phyloP scores from a whole-genome alignment of 2,329 filamentous ascomycete genomes.

The Aspergillus glaucus region DNA sequence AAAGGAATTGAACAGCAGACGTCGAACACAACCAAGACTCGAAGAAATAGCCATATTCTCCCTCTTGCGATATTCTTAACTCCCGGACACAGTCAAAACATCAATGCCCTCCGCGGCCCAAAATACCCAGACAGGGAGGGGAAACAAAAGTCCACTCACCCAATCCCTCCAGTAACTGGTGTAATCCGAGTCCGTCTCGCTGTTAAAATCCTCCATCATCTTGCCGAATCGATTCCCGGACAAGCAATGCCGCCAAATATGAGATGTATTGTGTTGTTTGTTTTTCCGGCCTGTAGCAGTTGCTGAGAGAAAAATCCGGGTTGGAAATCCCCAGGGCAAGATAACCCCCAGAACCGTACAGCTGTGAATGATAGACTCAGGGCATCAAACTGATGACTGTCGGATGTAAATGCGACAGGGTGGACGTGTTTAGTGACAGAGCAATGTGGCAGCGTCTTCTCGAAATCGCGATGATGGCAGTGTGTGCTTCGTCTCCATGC shows the following conservation, averaged over 20 bases:
- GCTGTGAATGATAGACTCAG: slow-evolving; percentile 10
- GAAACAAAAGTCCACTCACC: slow-evolving; percentile 57
- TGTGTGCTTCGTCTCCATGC: slow-evolving; percentile 16
- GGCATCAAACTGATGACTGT: slow-evolving; percentile 7
- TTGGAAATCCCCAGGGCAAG: slow-evolving; percentile 12
- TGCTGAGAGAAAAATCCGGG: slow-evolving; percentile 16
- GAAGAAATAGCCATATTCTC: background rate
- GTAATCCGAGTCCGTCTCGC: slow-evolving; percentile 97
- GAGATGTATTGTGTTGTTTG: slow-evolving; percentile 11
- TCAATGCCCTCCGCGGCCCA: background rate
- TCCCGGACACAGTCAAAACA: background rate
- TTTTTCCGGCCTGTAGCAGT: slow-evolving; percentile 16
- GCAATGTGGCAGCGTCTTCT: background rate
- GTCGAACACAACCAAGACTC: background rate
- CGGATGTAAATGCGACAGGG: background rate
- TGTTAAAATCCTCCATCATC: slow-evolving; percentile 92
- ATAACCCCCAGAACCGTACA: slow-evolving; percentile 19
- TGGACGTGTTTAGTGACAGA: background rate
- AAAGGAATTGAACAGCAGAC: background rate
- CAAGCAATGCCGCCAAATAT: background rate
- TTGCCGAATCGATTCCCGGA: slow-evolving; percentile 4
- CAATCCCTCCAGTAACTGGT: slow-evolving; percentile 99
- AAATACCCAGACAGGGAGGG: no score
- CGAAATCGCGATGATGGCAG: slow-evolving; percentile 5
- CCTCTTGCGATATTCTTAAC: background rate